Evolutionary conservation across 768 basidiomycete genomes (phyloP), one percentile per base, ranked within the genome.

Genomic region (Suillus subluteus): DNA sequence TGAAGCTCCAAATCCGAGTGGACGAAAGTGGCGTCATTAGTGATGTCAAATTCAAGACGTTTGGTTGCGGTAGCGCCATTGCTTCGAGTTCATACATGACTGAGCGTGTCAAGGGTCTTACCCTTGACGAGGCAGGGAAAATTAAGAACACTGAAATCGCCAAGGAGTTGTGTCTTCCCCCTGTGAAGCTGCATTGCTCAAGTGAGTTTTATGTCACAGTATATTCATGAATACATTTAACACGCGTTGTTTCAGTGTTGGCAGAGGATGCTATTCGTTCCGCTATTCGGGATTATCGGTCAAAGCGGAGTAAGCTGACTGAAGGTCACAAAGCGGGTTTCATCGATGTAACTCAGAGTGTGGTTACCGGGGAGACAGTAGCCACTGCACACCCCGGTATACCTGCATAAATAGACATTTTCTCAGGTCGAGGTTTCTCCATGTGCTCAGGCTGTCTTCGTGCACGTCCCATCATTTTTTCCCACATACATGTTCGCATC

Each of bases 131-230:
- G 67, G 98, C 98, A 9, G 94, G 94, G 64, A 90, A 91, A 76
- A 97, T 99, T 73, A 98, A 96, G 82, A 99, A 99, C 83, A 99
- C 98, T 13, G 98, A 99, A 78, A 99, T 99, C 76, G 98, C 98
- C 26, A 96, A 98, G 81, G 98, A 99, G 79, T 81, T 99, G 21
- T 92, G 92, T 73, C 80, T 99, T 58, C 97, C 97, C 7, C 96
- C 97, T 61, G 97, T 99, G 74, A 99, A 99, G 79, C 87, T 96
- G 21, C 94, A 96, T 78, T 96, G 95, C 74, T 95, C 94, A 37
- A 96, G 95, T 96, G 71, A 62, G 91, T 84, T 62, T 69, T 68
- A 63, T 50, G 59, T 59, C 62, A 62, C 59, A 38, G 8, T 26
- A 32, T 58, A 65, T 16, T 41, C 61, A 40, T 67, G 65, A 63